These are phyloP conservation scores for Apiospora pterosperma DNA, from an alignment of 2,329 filamentous ascomycete species.

Conservation along the genomic window DNA sequence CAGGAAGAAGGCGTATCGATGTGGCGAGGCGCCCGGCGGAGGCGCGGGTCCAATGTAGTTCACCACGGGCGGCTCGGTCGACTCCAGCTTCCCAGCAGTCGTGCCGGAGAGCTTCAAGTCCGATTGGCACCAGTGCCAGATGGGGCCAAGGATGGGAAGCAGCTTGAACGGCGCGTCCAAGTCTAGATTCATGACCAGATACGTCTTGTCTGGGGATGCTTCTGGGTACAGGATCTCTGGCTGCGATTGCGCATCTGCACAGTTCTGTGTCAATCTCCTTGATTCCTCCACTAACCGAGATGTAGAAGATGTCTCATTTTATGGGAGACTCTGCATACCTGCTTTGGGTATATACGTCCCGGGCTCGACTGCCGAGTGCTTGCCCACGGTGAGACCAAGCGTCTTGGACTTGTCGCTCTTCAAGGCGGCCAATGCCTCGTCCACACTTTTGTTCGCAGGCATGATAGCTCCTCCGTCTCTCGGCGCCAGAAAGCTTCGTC, in stretches of 20 bases:
- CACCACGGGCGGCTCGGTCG: conserved; percentile 22
- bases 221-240: conserved; percentile 1
- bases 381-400: conserved; percentile 1
- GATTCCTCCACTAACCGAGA: not conserved
- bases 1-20: conserved; percentile 47
- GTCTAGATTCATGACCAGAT: conserved; percentile 3
- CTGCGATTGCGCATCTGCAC: not conserved
- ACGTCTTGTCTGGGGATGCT: conserved; percentile 5
- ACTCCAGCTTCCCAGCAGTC: not conserved
- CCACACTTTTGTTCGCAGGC: conserved; percentile 1
- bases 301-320: not conserved
- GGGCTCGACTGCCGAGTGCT: not conserved
- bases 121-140: conserved; percentile 4
- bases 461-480: not conserved
- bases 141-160: conserved; percentile 5
- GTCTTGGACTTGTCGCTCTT: not conserved
- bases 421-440: conserved; percentile 2
- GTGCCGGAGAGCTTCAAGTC: not conserved
- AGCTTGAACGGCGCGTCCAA: conserved; percentile 4
- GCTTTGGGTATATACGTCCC: conserved; percentile 3
- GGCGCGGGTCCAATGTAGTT: conserved; percentile 43
- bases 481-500: not conserved
- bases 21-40: conserved; percentile 41
- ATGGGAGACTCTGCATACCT: not conserved
- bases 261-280: not conserved